A percentile compares a stretch with the other conserved stretches of the same genome.
Conservation (phyloP, 2,329 filamentous ascomycete genomes). For the Chalaropsis thielavioides region DNA sequence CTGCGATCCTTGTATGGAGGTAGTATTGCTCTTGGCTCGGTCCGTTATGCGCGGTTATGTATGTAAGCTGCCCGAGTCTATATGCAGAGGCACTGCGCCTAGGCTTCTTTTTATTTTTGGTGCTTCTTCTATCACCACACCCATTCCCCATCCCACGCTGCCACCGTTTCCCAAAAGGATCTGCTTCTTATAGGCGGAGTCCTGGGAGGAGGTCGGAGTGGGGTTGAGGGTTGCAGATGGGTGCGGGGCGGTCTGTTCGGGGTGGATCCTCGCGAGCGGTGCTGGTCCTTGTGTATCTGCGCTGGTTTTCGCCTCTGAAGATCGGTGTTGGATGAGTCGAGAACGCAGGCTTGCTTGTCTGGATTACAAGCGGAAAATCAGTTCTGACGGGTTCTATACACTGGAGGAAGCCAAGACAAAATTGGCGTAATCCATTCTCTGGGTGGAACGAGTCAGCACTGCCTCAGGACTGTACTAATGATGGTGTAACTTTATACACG, state of each 20-base stretch:
- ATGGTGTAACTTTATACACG: no score
- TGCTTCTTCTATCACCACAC: background rate
- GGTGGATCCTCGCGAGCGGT: background rate
- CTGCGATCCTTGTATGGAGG: background rate
- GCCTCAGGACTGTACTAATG: no score
- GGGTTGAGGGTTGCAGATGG: background rate
- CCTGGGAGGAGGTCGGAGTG: background rate
- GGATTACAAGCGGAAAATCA: no score
- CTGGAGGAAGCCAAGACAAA: no score
- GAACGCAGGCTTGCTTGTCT: background rate
- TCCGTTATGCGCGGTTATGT: background rate
- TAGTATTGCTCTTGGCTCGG: background rate
- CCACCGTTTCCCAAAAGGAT: background rate
- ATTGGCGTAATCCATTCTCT: no score
- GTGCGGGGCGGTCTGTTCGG: conserved; percentile 1
- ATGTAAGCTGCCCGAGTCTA: background rate
- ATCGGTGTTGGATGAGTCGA: background rate
- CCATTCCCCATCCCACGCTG: background rate
- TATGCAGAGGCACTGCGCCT: no score
- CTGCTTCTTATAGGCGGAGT: background rate
- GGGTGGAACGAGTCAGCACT: no score
- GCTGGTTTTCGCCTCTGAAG: conserved; percentile 1
- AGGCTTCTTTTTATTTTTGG: background rate
- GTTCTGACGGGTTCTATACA: no score
- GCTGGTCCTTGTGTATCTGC: background rate